Evolutionary conservation across 228 moss, liverwort and hornwort genomes (phyloP), one percentile per base, ranked within the genome.

Genomic region (Sphagnum fallax): DNA sequence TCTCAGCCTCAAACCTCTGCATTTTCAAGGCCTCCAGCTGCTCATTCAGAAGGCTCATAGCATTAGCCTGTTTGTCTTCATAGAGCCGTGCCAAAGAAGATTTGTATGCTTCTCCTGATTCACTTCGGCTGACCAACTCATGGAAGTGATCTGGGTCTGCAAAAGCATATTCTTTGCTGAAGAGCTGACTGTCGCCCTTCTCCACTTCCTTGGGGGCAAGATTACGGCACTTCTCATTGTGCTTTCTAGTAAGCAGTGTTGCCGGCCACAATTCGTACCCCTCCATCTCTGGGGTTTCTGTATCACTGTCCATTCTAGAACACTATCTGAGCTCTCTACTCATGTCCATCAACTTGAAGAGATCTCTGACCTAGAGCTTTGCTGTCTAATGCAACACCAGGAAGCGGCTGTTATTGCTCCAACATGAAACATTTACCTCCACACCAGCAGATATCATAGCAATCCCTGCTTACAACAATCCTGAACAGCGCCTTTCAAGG

Each of bases 1-100:
- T 82, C 77, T 93, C 88, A 13, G 88, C 83, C 83, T 93, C 86
- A 51, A 83, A 53, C 6, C 90, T 84, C 49, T 84, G 81, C 55
- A 81, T 69, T 51, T 81, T 80, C 6, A 90, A 78, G 6, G 78
- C 69, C 67, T 89, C 85, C 12, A 90, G 83, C 72, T 93, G 85
- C 65, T 90, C 74, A 70, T 77, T 76, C 65, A 93, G 80, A n/a
- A 87, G 77, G 53, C 73, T 79, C 49, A 93, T 77, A 10, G 90
- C 87, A 80, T 83, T 89, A 60, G 73, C 82, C 73, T 93, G 88
- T 55, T 73, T 83, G 67, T 76, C 79, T 76, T 90, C 87, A 49
- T 79, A 93, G 51, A 88, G 85, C 12, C 75, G 79, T 11, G 76
- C 80, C 65, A 90, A 67, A 4, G 90, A 80, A 18, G 89, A 73